A percentile compares a stretch with the other conserved stretches of the same genome.
phyloP scores from a whole-genome alignment of 805 yeast genomes.

The Ogataea methanolica region DNA sequence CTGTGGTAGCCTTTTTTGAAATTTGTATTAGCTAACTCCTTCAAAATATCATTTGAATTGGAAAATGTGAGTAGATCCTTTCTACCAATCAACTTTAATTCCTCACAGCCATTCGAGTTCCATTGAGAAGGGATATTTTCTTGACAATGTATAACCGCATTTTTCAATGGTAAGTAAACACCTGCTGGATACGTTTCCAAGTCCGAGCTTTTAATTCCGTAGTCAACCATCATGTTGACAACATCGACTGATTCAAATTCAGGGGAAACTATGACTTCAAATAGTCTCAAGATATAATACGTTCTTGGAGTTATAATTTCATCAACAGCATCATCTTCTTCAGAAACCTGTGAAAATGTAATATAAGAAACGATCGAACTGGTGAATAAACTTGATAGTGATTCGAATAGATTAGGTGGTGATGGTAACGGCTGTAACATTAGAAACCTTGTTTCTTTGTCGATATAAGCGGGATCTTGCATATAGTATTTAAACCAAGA shows the following conservation, averaged over 20 bases:
- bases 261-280: constrained; percentile 57
- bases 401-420: constrained; percentile 59
- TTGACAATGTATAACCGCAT: constrained; percentile 51
- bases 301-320: constrained; percentile 63
- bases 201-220: constrained; percentile 44
- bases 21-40: constrained; percentile 4
- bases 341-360: constrained; percentile 63
- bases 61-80: constrained; percentile 45
- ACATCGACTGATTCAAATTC: constrained; percentile 49
- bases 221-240: constrained; percentile 57
- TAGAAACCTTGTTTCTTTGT: constrained; percentile 35
- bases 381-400: constrained; percentile 47
- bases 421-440: constrained; percentile 40
- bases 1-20: not conserved
- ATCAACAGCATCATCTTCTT: constrained; percentile 57
- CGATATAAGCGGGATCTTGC: constrained; percentile 31
- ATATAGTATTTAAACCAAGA: constrained; percentile 58
- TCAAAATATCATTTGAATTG: constrained; percentile 2
- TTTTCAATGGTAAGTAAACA: constrained; percentile 60
- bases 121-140: constrained; percentile 45
- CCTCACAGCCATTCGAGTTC: constrained; percentile 30
- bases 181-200: constrained; percentile 75
- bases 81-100: constrained; percentile 60
- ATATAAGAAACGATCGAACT: constrained; percentile 50
- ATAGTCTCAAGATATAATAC: constrained; percentile 49